Evolutionary conservation across 2,329 filamentous ascomycete species (phyloP), one percentile per base, ranked within the genome.

Genomic region (Diaporthe nobilis): DNA sequence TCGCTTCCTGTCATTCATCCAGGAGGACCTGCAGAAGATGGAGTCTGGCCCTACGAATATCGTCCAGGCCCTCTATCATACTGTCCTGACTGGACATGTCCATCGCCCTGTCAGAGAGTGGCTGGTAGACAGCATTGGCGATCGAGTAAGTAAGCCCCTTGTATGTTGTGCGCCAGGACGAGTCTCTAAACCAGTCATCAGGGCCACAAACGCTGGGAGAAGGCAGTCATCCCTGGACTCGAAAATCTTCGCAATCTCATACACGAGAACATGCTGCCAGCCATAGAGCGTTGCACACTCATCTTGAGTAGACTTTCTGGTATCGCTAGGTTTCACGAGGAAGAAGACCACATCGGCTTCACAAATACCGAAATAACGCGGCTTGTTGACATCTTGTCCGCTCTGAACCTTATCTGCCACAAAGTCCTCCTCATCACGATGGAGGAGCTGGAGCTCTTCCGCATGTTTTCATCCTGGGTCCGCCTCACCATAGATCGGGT

Each of bases 181-280:
- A 42, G 55, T 22, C 10, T 17, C 53, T 68, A 75, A 28, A 75
- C 15, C 5, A n/a, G 3, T 31, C 15, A 42, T 10, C 34, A 97
- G 93, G 95, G 95, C 0, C 94, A 98, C 80, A 98, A 98, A 84
- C 90, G 97, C 67, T 99, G 97, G 97, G 96, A 98, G 78, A 97
- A 96, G 81, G 93, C 94, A 8, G 94, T 97, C 2, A 89, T 91
- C 2, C 91, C 92, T 5, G 95, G 95, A 1, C 92, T 98, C 28
- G 92, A 94, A 76, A 93, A 92, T 72, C 88, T 98, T 13, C 91
- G 95, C 68, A 90, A 91, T 71, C 88, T 98, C 17, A 88, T 95
- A 0, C 96, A 98, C 81, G 93, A 98, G 81, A 96, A 97, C 82
- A 92, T 98, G 71, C 88, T 98, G 3, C 97, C 97, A 0, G 95